Base-by-base conservation (phyloP, 805 yeast species). In the Ogataea polymorpha region DNA sequence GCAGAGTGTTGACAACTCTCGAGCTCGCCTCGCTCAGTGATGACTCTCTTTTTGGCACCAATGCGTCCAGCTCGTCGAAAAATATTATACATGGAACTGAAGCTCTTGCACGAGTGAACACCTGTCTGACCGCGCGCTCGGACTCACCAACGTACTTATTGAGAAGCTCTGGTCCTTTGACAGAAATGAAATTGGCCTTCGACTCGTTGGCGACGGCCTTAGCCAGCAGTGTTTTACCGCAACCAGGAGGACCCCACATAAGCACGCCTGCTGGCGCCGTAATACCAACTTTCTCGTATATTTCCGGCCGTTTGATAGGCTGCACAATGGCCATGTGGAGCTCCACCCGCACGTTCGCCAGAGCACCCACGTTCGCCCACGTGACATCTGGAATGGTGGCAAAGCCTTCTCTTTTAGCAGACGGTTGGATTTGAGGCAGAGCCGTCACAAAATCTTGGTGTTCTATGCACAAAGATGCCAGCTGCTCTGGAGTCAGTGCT, bases 171-270 rank as follows among this genome's bases (percentile, higher is more conserved):
- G 99, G 99, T 1, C 99, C 99, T 48, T 95, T 84, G 23, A 93
- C 89, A 9, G 96, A 86, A 27, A 93, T 93, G 63, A 93, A 93
- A 60, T 93, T 93, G 10, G 98, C 98, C 39, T 95, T 75, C 0
- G 96, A 88, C 63, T 93, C 98, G 60, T 91, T 91, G 9, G 99
- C 99, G 3, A 93, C 98, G 2, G 99, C 99, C 57, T 93, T 93
- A 1, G 98, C 98, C 21, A 93, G 70, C 36, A 93, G 70, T 0
- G 99, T 93, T 60, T 93, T 93, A 74, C 99, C 99, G 68, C 98
- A 93, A 26, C 99, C 99, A 3, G 99, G 99, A 2, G 99, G 99
- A 0, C 99, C 99, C 99, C 99, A 93, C 72, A 93, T 75, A 18
- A 93, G 67, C 1, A 93, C 99, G 42, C 99, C 99, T 0, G 96